phyloP scores from a whole-genome alignment of 2,329 filamentous ascomycete species.

The Basipetospora sp. region DNA sequence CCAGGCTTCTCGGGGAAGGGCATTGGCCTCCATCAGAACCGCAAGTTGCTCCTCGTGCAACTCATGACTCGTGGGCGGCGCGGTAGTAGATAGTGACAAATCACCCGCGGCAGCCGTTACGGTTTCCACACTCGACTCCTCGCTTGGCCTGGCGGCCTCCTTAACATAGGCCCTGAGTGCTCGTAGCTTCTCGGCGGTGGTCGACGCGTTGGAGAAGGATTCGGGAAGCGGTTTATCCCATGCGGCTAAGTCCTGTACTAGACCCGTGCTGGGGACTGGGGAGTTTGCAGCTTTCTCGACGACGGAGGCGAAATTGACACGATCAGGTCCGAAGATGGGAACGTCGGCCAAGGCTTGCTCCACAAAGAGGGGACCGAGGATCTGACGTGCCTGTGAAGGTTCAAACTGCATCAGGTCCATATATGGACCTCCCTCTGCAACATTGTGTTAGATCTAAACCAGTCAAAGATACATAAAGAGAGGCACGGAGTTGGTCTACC shows the following conservation, averaged over 20 bases:
- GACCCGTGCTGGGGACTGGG: conserved; percentile 18
- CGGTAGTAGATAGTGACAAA: conserved; percentile 21
- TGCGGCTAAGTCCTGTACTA: conserved; percentile 23
- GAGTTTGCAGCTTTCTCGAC: conserved; percentile 27
- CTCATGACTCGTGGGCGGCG: conserved; percentile 24
- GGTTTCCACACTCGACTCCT: conserved; percentile 4
- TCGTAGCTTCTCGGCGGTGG: conserved; percentile 34
- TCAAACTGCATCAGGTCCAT: conserved; percentile 42
- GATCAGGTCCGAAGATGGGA: conserved; percentile 42
- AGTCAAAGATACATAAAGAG: no score
- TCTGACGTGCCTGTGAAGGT: conserved; percentile 32
- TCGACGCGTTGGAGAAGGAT: conserved; percentile 25
- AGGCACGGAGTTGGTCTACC: conserved; percentile 23
- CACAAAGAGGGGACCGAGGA: conserved; percentile 39
- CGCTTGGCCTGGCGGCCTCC: conserved; percentile 5
- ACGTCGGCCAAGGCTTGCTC: conserved; percentile 38
- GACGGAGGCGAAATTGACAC: conserved; percentile 25
- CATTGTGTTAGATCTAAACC: background rate
- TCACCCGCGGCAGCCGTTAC: conserved; percentile 20
- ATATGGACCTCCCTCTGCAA: conserved; percentile 4
- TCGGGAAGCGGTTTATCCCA: conserved; percentile 23
- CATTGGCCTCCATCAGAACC: conserved; percentile 28
- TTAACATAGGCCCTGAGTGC: conserved; percentile 26
- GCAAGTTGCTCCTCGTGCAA: conserved; percentile 41
- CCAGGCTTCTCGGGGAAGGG: conserved; percentile 36